These are phyloP conservation scores for Rutstroemia sp. DNA, from an alignment of 2,329 filamentous ascomycete genomes.

Conservation along the genomic window DNA sequence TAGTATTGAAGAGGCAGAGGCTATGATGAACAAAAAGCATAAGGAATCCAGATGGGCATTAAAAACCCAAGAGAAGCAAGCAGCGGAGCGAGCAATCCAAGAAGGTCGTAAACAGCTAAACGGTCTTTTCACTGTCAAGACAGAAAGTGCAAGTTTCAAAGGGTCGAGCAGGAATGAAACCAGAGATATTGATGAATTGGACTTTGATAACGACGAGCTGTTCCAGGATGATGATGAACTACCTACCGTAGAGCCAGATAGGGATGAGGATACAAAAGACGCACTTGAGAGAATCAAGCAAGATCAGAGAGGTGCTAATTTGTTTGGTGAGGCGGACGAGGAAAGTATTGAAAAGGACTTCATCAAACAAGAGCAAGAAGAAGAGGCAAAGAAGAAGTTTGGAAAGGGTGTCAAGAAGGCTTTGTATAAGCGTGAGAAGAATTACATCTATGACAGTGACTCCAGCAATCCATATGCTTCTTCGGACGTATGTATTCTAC, in stretches of 20 bases:
- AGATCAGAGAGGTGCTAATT: constrained; percentile 79
- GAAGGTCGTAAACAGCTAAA: constrained; percentile 47
- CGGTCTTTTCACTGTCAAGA: constrained; percentile 50
- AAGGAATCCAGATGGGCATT: constrained; percentile 77
- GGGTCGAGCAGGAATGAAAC: constrained; percentile 55
- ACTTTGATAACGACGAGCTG: constrained; percentile 59
- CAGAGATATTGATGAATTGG: constrained; percentile 63
- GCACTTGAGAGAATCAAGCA: constrained; percentile 66
- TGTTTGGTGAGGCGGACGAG: constrained; percentile 67
- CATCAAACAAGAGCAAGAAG: constrained; percentile 65
- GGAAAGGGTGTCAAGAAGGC: constrained; percentile 76
- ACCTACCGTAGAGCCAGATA: constrained; percentile 64
- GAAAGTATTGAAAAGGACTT: constrained; percentile 62
- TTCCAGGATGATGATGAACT: constrained; percentile 89
- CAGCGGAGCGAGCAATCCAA: constrained; percentile 47
- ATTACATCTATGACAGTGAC: constrained; percentile 77
- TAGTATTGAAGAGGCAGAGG: constrained; percentile 79
- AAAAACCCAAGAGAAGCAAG: constrained; percentile 53
- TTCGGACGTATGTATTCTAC: constrained; percentile 37
- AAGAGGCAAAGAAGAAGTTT: constrained; percentile 59
- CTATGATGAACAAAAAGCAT: constrained; percentile 70
- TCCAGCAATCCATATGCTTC: constrained; percentile 48
- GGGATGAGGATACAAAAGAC: constrained; percentile 73
- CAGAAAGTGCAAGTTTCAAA: constrained; percentile 58
- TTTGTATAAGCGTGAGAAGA: constrained; percentile 76